Evolutionary conservation across 148 eudicot genomes (phyloP), one percentile per base, ranked within the genome.

Genomic region (Vaccinium macrocarpon): DNA sequence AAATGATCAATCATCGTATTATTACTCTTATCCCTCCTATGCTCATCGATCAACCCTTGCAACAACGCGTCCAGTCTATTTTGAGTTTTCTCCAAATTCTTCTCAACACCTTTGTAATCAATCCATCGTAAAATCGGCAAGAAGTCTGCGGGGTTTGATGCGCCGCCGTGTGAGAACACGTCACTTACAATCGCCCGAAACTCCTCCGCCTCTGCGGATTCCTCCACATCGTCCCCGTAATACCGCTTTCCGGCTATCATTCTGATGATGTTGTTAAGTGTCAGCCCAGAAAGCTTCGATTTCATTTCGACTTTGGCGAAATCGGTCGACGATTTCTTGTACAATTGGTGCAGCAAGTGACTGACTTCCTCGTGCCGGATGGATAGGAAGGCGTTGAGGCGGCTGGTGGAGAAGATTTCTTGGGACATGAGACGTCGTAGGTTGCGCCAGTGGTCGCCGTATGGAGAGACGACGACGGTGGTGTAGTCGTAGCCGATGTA

Each of bases 391-490:
- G 16, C 6, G 2, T 25, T 52, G 35, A 77, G 78, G 18, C 80
- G 80, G 35, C 9, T 13, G 57, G 80, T n/a, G 13, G 79, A 75
- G 53, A 75, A 75, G 79, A 48, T 75, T 46, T 42, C 76, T 1
- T 18, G 79, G 49, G 79, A 48, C 53, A 21, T 75, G 79, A 75
- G 79, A 55, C 79, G 52, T 53, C 79, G 79, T 14, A 75, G 79
- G 55, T 48, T 48, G 27, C 79, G 79, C 53, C 79, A 75, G 76
- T 72, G 48, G 11, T 72, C 76, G 21, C 76, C 76, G 11, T 72
- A 72, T 1, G 76, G 48, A 48, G 78, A 2, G 11, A 3, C 8
- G 1, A 42, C 13, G 18, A 74, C 49, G 25, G 52, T 74, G 13
- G 78, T 74, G 78, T 19, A 38, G 78, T 74, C 19, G 78, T 74